Conservation (phyloP, 106 monocot genomes). For the Agapanthus africanus region DNA sequence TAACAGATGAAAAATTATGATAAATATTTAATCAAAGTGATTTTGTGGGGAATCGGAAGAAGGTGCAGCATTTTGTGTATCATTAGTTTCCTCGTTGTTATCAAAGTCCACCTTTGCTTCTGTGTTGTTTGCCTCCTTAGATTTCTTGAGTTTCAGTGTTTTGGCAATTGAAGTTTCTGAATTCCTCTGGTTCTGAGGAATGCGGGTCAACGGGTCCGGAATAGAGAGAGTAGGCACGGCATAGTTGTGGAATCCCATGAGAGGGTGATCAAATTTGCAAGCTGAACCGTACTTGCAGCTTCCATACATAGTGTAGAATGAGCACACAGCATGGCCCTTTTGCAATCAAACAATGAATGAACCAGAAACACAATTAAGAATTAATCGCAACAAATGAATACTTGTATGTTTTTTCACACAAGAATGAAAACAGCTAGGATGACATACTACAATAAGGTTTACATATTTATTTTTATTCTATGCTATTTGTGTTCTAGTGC, state of each 20-base stretch:
- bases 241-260: slow-evolving; percentile 43
- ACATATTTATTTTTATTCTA: too few species aligned
- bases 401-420: too few species aligned
- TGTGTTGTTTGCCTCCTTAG: neutral
- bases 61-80: neutral
- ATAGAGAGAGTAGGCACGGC: slow-evolving; percentile 14
- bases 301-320: slow-evolving; percentile 39
- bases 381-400: too few species aligned
- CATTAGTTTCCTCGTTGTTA: neutral
- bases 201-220: slow-evolving; percentile 15
- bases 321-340: slow-evolving; percentile 52
- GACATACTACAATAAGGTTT: too few species aligned
- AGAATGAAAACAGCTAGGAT: too few species aligned
- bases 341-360: too few species aligned
- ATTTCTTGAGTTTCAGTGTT: neutral
- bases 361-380: too few species aligned
- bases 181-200: slow-evolving; percentile 28
- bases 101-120: neutral
- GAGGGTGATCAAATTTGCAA: slow-evolving; percentile 73
- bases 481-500: too few species aligned
- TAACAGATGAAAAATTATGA: too few species aligned
- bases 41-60: too few species aligned
- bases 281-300: slow-evolving; percentile 56
- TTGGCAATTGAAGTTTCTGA: neutral
- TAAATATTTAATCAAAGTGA: too few species aligned